phyloP scores from a whole-genome alignment of 441 rosid genomes.

The Euphorbia celastroides region DNA sequence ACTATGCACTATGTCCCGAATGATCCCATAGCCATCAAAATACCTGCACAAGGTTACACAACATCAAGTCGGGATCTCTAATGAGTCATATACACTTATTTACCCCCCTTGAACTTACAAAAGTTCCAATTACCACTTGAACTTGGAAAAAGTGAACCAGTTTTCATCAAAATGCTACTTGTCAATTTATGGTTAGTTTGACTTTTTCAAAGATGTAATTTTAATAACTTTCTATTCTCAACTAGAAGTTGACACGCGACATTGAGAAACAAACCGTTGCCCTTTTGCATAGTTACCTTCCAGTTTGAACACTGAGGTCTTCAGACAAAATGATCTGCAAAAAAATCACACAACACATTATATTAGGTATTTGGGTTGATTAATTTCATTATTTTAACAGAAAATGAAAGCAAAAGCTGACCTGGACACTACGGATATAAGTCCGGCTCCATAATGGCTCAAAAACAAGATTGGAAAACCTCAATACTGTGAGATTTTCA shows the following conservation, averaged over 20 bases:
- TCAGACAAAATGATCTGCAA: slow-evolving; percentile 68
- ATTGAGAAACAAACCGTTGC: too few relatives aligned
- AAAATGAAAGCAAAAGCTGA: slow-evolving; percentile 16
- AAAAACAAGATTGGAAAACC: slow-evolving; percentile 78
- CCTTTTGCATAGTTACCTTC: slow-evolving; percentile 53
- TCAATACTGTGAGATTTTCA: slow-evolving; percentile 71
- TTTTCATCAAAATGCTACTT: too few relatives aligned
- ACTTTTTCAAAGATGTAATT: too few relatives aligned
- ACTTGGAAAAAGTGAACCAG: too few relatives aligned
- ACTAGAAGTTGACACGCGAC: too few relatives aligned
- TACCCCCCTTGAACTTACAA: too few relatives aligned
- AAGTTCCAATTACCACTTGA: too few relatives aligned
- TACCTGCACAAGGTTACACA: slow-evolving; percentile 33
- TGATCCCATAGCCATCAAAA: slow-evolving; percentile 81
- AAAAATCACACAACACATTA: slow-evolving; percentile 16
- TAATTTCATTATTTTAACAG: not conserved
- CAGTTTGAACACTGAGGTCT: slow-evolving; percentile 34
- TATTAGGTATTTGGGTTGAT: not conserved
- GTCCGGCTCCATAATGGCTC: slow-evolving; percentile 81
- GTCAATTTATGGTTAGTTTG: too few relatives aligned
- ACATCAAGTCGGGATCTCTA: slow-evolving; percentile 13
- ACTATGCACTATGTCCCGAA: slow-evolving; percentile 69
- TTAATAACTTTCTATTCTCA: too few relatives aligned
- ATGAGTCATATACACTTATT: too few relatives aligned
- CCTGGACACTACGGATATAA: slow-evolving; percentile 68